Evolutionary conservation across 2,329 filamentous ascomycete species (phyloP), one percentile per base, ranked within the genome.

Genomic region (Aureobasidium sp.): DNA sequence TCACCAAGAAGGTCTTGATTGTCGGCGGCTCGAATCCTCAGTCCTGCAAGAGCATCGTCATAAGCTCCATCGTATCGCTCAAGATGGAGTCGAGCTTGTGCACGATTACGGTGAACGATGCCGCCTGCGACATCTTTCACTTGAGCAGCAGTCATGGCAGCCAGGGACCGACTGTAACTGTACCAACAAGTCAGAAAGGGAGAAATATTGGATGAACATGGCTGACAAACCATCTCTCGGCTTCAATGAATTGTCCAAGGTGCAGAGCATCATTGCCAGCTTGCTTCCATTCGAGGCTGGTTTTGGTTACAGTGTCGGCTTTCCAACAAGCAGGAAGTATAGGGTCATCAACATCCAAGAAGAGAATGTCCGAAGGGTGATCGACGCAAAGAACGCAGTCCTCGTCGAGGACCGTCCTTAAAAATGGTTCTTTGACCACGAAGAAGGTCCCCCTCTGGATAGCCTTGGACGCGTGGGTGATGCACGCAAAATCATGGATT

Each of bases 341-440:
- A 16, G 34, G 30, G 12, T 38, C 22, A 16, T 37, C n/a, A 6
- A 16, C 22, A 10, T 48, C 44, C 44, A 48, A 37, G 24, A 48
- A 48, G 22, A 48, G 21, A 29, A 48, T 48, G 16, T 48, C 44
- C 12, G 44, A 48, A 2, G 44, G 44, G 38, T 48, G 44, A 6
- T 48, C 44, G 24, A 48, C 14, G 16, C 35, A 50, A 2, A 50
- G 47, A 3, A 39, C 47, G 24, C 35, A 40, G 7, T 35, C 47
- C 16, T 50, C 25, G 19, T 50, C 47, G 11, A 50, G 11, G 7
- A 50, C 35, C 25, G 32, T 32, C 17, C 25, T 38, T 24, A 30
- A 29, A 10, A 32, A 50, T 11, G 47, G 47, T 30, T 50, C 34
- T 8, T 50, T 50, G 47, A 50, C 25, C 24, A 35, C 34, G 12